These are phyloP conservation scores for Tetragonia tetragonoides DNA, from an alignment of 148 eudicot genomes.

Conservation along the genomic window DNA sequence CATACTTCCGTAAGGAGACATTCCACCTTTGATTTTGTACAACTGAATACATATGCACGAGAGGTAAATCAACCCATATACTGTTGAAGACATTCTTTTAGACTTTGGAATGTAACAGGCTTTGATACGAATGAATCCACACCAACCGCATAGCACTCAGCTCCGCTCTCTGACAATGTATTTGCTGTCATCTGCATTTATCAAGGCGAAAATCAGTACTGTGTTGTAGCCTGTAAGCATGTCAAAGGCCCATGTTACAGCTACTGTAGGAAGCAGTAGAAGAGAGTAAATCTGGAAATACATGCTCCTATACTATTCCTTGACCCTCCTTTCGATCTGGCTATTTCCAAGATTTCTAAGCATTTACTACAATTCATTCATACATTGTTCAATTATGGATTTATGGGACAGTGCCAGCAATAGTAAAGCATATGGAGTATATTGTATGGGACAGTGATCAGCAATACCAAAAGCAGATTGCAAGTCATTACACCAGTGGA, in stretches of 20 bases:
- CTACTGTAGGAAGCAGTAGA: too few species aligned
- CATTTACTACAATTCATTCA: too few species aligned
- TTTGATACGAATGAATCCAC: slow-evolving; percentile 93
- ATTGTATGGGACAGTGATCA: neutral
- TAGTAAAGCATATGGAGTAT: too few species aligned
- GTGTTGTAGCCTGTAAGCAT: too few species aligned
- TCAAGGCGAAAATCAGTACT: neutral
- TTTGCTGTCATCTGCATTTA: slow-evolving; percentile 91
- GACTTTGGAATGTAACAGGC: slow-evolving; percentile 77
- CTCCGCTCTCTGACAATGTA: slow-evolving; percentile 82
- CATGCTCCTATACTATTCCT: too few species aligned
- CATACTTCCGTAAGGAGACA: slow-evolving; percentile 66
- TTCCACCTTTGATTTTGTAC: slow-evolving; percentile 38
- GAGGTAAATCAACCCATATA: slow-evolving; percentile 31
- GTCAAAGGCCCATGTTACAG: too few species aligned
- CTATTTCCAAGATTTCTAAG: too few species aligned
- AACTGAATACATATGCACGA: slow-evolving; percentile 51
- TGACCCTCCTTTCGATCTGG: too few species aligned
- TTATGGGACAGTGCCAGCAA: neutral
- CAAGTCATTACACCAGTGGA: neutral
- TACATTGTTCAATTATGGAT: neutral
- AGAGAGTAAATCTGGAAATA: too few species aligned
- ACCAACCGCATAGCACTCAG: slow-evolving; percentile 82
- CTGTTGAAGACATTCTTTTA: slow-evolving; percentile 73
- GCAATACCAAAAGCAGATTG: neutral